Conservation (phyloP, 164 flowering plant species). For the Santalum album region DNA sequence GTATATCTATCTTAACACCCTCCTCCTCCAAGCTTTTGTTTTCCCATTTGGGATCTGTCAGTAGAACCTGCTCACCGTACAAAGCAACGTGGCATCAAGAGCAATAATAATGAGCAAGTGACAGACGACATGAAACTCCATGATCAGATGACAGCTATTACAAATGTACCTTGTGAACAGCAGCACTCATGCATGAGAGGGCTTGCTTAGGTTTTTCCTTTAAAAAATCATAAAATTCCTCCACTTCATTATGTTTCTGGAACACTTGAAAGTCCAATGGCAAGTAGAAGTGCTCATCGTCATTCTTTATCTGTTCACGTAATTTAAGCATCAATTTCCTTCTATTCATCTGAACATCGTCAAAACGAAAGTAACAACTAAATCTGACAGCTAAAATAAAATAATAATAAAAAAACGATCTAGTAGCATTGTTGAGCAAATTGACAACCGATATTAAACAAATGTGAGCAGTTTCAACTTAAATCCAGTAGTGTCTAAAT, state of each 20-base stretch:
- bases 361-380: background rate
- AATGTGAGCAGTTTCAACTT: background rate
- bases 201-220: slow-evolving; percentile 60
- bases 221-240: slow-evolving; percentile 37
- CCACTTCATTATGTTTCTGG: slow-evolving; percentile 37
- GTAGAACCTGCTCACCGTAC: slow-evolving; percentile 32
- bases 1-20: slow-evolving; percentile 51
- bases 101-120: background rate
- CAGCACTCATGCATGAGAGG: slow-evolving; percentile 69
- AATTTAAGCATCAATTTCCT: slow-evolving; percentile 5
- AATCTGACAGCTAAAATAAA: no score
- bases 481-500: no score
- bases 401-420: background rate
- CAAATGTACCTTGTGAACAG: slow-evolving; percentile 65
- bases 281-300: slow-evolving; percentile 35
- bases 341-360: background rate
- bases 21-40: slow-evolving; percentile 18
- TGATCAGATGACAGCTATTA: background rate
- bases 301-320: slow-evolving; percentile 48
- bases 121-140: background rate
- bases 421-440: background rate
- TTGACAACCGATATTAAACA: background rate
- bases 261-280: slow-evolving; percentile 62
- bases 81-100: background rate
- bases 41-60: slow-evolving; percentile 17